A percentile compares a stretch with the other conserved stretches of the same genome.
phyloP scores from a whole-genome alignment of 768 basidiomycete species.

The Macrocybe gigantea region DNA sequence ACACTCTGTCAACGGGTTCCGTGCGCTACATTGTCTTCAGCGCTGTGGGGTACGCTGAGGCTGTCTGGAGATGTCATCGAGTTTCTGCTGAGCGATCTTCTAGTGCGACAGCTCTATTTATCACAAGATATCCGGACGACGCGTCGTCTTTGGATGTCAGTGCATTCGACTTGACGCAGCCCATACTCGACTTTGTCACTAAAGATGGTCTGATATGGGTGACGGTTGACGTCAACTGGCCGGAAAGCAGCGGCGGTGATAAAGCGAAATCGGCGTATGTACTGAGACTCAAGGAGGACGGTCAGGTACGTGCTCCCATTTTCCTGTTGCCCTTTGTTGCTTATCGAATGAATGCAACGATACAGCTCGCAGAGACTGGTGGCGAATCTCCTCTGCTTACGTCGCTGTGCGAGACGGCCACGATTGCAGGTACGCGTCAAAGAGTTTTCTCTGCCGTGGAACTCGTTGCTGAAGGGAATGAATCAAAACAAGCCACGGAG shows the following conservation, averaged over 20 bases:
- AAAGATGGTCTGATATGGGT: constrained; percentile 16
- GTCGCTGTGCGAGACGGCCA: neutral
- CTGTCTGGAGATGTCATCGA: neutral
- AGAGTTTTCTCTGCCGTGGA: neutral
- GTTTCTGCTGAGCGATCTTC: neutral
- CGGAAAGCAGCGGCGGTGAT: neutral
- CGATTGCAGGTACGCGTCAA: no score
- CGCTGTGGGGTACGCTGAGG: constrained; percentile 58
- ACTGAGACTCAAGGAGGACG: neutral
- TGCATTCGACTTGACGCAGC: constrained; percentile 16
- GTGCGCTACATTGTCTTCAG: constrained; percentile 53
- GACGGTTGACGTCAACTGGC: constrained; percentile 18
- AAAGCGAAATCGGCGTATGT: neutral
- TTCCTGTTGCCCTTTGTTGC: constrained; percentile 18
- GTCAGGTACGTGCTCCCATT: no score
- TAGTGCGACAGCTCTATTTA: constrained; percentile 69
- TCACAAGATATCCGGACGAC: constrained; percentile 22
- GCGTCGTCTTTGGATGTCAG: constrained; percentile 8
- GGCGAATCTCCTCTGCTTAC: neutral
- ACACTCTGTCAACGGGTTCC: constrained; percentile 31
- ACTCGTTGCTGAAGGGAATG: neutral
- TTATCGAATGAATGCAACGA: constrained; percentile 42
- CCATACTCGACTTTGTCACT: constrained; percentile 15
- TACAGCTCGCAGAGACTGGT: neutral
- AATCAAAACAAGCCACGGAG: neutral